phyloP scores from a whole-genome alignment of 2,329 filamentous ascomycete genomes.

The Chalaropsis thielavioides region DNA sequence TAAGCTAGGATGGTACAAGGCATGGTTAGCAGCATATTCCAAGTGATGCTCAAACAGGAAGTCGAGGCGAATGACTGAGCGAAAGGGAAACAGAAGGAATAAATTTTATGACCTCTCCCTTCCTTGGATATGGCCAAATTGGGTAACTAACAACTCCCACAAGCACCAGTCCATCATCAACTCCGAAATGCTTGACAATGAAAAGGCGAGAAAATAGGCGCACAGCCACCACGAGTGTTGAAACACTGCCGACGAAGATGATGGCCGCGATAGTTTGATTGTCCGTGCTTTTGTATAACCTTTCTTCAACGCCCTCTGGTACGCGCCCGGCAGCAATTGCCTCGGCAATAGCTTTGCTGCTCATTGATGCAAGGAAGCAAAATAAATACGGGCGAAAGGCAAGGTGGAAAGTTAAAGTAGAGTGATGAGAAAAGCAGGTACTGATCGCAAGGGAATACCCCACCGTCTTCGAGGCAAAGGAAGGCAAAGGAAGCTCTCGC shows the following conservation, averaged over 20 bases:
- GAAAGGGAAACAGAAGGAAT: not conserved
- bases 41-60: not conserved
- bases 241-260: conserved; percentile 26
- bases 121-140: not conserved
- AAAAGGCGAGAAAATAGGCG: conserved; percentile 26
- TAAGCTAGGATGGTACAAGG: conserved; percentile 20
- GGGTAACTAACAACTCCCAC: conserved; percentile 25
- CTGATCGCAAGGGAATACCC: no score
- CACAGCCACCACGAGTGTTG: conserved; percentile 25
- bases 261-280: conserved; percentile 28
- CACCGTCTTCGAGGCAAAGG: no score
- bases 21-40: not conserved
- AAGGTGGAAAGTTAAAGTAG: not conserved
- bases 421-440: not conserved
- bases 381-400: not conserved
- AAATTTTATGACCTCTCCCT: not conserved
- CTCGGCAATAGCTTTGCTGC: conserved; percentile 18
- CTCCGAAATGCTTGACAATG: conserved; percentile 26
- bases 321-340: conserved; percentile 27
- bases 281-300: conserved; percentile 27
- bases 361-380: not conserved
- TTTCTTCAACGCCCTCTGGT: conserved; percentile 25
- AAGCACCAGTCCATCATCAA: conserved; percentile 28
- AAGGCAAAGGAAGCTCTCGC: no score
- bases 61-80: not conserved